Conservation (phyloP, 2,329 filamentous ascomycete species). For the Ophioceras dolichostomum region DNA sequence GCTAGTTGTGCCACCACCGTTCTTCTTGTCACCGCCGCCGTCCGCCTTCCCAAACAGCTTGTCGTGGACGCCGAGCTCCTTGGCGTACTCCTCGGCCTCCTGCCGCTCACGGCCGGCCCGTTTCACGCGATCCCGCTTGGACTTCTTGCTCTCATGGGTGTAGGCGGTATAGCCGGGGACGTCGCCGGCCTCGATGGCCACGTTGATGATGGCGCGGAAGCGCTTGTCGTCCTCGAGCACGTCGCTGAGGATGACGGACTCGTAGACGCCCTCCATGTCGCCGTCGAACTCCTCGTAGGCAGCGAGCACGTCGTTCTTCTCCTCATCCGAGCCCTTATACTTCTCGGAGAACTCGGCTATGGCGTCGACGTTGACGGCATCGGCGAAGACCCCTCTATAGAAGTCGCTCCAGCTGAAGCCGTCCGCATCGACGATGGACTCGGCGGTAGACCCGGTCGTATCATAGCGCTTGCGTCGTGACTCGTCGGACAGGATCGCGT, state of each 20-base stretch:
- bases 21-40: conserved; percentile 15
- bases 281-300: conserved; percentile 67
- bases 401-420: conserved; percentile 87
- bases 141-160: conserved; percentile 57
- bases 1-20: conserved; percentile 1
- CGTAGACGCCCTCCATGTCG: conserved; percentile 65
- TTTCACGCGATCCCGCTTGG: conserved; percentile 44
- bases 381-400: conserved; percentile 73
- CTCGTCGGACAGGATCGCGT: conserved; percentile 80
- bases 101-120: conserved; percentile 53
- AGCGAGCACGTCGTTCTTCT: conserved; percentile 62
- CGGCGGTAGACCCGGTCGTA: conserved; percentile 75
- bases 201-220: conserved; percentile 69
- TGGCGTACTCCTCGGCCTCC: conserved; percentile 64
- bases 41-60: conserved; percentile 45
- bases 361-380: conserved; percentile 59
- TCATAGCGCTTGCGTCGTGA: conserved; percentile 78
- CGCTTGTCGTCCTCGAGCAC: conserved; percentile 74
- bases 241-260: conserved; percentile 76
- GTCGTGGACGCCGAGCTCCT: conserved; percentile 62
- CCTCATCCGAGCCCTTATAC: conserved; percentile 82
- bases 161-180: conserved; percentile 59
- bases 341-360: conserved; percentile 64
- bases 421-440: conserved; percentile 63
- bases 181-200: conserved; percentile 59